Evolutionary conservation across 345 rosid genomes (phyloP), one percentile per base, ranked within the genome.

Genomic region (Nasturtium officinale): DNA sequence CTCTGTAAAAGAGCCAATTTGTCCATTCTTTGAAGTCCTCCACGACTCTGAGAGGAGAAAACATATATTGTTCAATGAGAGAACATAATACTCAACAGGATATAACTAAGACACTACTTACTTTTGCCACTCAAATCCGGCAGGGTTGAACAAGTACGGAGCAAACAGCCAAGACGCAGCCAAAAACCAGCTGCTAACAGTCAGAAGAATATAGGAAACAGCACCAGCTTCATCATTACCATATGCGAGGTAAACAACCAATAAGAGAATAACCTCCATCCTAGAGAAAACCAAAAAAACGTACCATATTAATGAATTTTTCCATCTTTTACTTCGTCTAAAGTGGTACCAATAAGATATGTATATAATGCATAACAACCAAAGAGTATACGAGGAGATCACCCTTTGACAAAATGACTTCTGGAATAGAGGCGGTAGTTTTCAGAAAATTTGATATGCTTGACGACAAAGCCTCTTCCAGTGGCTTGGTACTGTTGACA

Each of bases 91-190:
- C 57, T 32, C 43, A 67, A 67, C 29, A 35, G 3, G 35, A 69
- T 48, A 69, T 38, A 54, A 52, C 10, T 42, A 42, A 54, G 67
- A 48, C 42, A 72, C 54, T 45, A 46, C 85, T 85, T 77, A 94
- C 98, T 91, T 94, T 71, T 94, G 98, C 98, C 98, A 91, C 83
- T 94, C 98, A 71, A 94, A 94, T 60, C 96, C 98, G 17, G 98
- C 86, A 18, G 98, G 98, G 79, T 94, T 94, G 87, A 94, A 94
- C 82, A 94, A 72, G 78, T 89, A 94, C 6, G 98, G 98, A 65
- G 98, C 96, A 79, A 85, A 91, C 57, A 94, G 97, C 98, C 98
- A 94, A 18, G 98, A 94, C 45, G 81, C 77, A 60, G 91, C 95
- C 96, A 94, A 84, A 83, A 86, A 84, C 98, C 98, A 94, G 83